phyloP scores from a whole-genome alignment of 2,329 filamentous ascomycete genomes.

The Eutypella sp. region DNA sequence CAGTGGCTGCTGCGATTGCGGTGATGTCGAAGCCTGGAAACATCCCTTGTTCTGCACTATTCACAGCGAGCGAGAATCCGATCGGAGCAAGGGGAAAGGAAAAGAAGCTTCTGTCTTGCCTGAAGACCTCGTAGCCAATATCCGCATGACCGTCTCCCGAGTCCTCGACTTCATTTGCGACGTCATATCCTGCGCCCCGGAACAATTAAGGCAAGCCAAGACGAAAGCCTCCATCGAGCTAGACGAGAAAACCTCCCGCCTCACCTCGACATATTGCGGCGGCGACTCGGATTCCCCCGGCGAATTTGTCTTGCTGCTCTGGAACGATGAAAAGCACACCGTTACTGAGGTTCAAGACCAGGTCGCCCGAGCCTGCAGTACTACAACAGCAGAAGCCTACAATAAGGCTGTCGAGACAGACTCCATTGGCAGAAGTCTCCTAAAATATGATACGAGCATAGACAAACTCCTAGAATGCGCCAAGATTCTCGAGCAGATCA shows the following conservation, averaged over 20 bases:
- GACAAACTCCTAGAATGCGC: slow-evolving; percentile 71
- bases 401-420: slow-evolving; percentile 83
- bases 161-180: slow-evolving; percentile 94
- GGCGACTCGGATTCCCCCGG: slow-evolving; percentile 60
- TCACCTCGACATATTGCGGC: slow-evolving; percentile 71
- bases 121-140: slow-evolving; percentile 67
- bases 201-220: slow-evolving; percentile 85
- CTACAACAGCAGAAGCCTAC: slow-evolving; percentile 63
- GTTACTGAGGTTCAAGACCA: slow-evolving; percentile 86
- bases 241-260: slow-evolving; percentile 75
- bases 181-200: slow-evolving; percentile 94
- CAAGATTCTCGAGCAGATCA: slow-evolving; percentile 87
- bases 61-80: slow-evolving; percentile 62
- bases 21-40: slow-evolving; percentile 91
- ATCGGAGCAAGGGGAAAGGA: slow-evolving; percentile 55
- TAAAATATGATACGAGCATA: slow-evolving; percentile 71
- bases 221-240: slow-evolving; percentile 72
- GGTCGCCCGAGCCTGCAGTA: slow-evolving; percentile 81
- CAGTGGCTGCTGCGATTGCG: slow-evolving; percentile 95
- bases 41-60: slow-evolving; percentile 87
- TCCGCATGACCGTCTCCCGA: slow-evolving; percentile 79
- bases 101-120: slow-evolving; percentile 58
- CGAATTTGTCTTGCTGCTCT: slow-evolving; percentile 81
- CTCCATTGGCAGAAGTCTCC: slow-evolving; percentile 77
- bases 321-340: slow-evolving; percentile 99